Percentiles rank a stretch among this genome's conserved stretches.
Conservation (phyloP, 2,329 filamentous ascomycete genomes). For the Rugonectria rugulosa region DNA sequence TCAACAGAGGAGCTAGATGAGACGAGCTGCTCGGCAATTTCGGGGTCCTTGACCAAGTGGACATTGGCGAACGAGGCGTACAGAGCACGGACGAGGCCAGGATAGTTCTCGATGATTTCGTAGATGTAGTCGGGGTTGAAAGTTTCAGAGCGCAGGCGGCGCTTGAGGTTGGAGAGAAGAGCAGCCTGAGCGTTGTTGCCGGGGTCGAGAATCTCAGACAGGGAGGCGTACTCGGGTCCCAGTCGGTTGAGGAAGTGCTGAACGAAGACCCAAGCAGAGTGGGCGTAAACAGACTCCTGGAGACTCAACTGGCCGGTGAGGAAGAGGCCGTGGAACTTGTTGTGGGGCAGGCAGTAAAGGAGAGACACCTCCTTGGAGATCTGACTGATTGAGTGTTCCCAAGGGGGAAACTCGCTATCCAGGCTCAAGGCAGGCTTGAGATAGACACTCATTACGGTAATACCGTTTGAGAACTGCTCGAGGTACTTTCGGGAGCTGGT, state of each 20-base stretch:
- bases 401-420: conserved; percentile 71
- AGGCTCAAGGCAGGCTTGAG: conserved; percentile 74
- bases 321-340: conserved; percentile 93
- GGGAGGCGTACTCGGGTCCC: conserved; percentile 87
- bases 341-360: conserved; percentile 96
- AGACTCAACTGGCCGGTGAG: conserved; percentile 85
- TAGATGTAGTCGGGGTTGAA: conserved; percentile 98
- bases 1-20: conserved; percentile 66
- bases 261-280: conserved; percentile 97
- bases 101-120: conserved; percentile 94
- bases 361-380: conserved; percentile 99
- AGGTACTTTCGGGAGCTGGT: conserved; percentile 98
- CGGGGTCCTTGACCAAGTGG: conserved; percentile 69
- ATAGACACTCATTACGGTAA: conserved; percentile 96
- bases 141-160: conserved; percentile 91
- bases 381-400: conserved; percentile 95
- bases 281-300: conserved; percentile 96
- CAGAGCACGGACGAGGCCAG: conserved; percentile 82
- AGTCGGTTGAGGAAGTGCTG: conserved; percentile 98
- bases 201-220: conserved; percentile 80
- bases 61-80: conserved; percentile 92
- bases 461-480: conserved; percentile 98
- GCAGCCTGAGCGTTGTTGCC: conserved; percentile 87
- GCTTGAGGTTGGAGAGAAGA: conserved; percentile 92
- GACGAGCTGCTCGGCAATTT: conserved; percentile 58